Evolutionary conservation across 2,329 filamentous ascomycete species (phyloP).

Genomic region (Aspergillus sojae): DNA sequence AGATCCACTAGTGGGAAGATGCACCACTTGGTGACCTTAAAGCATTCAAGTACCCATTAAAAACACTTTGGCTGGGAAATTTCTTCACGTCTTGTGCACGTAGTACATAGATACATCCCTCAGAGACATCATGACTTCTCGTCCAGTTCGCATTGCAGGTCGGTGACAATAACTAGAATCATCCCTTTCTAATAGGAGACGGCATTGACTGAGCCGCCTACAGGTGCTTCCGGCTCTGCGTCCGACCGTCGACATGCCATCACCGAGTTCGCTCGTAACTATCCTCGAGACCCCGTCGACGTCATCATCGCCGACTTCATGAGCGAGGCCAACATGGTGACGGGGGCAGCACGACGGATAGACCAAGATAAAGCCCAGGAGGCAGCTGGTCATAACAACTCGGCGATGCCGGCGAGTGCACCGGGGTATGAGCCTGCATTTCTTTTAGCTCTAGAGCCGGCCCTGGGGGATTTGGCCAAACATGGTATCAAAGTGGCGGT

Average conservation of each 20-base stretch:
- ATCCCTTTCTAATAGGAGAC: neutral
- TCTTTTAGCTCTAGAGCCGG: conserved; percentile 50
- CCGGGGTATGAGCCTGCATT: conserved; percentile 57
- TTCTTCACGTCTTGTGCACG: neutral
- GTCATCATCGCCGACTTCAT: conserved; percentile 53
- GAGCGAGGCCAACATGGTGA: conserved; percentile 57
- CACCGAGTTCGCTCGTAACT: conserved; percentile 44
- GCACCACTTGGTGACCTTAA: neutral
- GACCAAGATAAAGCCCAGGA: conserved; percentile 33
- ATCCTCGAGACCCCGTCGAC: conserved; percentile 49
- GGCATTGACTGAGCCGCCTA: neutral
- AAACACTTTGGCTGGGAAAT: neutral
- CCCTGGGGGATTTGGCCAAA: conserved; percentile 42
- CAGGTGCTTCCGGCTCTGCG: conserved; percentile 49
- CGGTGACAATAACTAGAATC: conserved; percentile 3
- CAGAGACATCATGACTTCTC: conserved; percentile 18
- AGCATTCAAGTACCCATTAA: neutral
- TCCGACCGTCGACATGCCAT: conserved; percentile 51
- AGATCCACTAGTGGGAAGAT: neutral
- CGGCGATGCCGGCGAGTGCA: conserved; percentile 17
- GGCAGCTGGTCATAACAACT: neutral
- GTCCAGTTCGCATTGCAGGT: conserved; percentile 35
- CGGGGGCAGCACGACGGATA: conserved; percentile 36
- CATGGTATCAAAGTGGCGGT: conserved; percentile 48
- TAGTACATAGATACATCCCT: neutral